Evolutionary conservation across 139 green algal species (phyloP).

Genomic region (Bryopsis sp.): DNA sequence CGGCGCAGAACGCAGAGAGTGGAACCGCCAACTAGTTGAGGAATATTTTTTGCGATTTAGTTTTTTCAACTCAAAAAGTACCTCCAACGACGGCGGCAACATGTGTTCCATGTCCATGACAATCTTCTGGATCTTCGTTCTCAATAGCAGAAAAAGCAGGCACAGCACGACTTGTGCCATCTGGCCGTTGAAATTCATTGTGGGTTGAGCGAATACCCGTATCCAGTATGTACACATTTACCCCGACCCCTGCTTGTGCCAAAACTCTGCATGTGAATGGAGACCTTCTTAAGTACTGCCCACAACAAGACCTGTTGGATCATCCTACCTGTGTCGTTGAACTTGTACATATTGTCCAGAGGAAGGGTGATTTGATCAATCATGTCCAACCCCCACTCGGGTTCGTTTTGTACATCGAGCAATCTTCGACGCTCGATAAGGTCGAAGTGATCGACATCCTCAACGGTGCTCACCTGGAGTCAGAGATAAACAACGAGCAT

Average conservation of each 20-base stretch:
- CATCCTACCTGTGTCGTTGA: constrained; percentile 25
- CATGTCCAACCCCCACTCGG: constrained; percentile 51
- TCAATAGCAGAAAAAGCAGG: constrained; percentile 19
- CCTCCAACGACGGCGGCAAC: constrained; percentile 46
- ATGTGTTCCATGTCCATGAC: constrained; percentile 64
- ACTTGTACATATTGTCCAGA: constrained; percentile 46
- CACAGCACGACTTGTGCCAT: constrained; percentile 10
- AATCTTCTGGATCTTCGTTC: constrained; percentile 34
- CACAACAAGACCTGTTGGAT: not conserved
- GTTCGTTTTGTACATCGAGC: constrained; percentile 20
- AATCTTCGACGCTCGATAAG: too few species aligned
- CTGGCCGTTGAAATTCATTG: constrained; percentile 32
- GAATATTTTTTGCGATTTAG: too few species aligned
- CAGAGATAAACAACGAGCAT: too few species aligned
- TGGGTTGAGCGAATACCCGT: constrained; percentile 50
- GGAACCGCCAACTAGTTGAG: too few species aligned
- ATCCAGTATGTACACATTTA: constrained; percentile 67
- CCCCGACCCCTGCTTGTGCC: constrained; percentile 33
- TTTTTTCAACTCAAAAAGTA: not conserved
- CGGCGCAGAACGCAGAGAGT: too few species aligned
- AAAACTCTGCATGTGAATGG: too few species aligned
- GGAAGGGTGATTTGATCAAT: constrained; percentile 51
- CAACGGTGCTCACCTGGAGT: too few species aligned
- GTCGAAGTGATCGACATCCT: too few species aligned
- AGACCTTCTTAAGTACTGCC: not conserved